phyloP scores from a whole-genome alignment of 192 early-diverging fungal genomes.

The Mortierella antarctica region DNA sequence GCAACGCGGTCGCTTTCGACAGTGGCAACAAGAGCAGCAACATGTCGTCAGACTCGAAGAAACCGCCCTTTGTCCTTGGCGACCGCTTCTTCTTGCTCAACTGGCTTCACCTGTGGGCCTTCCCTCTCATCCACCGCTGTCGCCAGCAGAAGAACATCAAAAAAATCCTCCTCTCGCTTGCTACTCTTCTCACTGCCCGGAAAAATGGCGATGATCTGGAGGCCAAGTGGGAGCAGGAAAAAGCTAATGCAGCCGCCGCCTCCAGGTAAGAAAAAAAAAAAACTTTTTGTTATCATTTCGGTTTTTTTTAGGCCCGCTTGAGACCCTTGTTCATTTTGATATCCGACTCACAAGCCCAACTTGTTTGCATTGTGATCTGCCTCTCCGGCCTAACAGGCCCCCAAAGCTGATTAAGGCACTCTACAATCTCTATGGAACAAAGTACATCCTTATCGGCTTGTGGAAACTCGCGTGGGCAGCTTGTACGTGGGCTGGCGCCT shows the following conservation, averaged over 20 bases:
- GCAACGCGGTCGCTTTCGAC: too few species aligned
- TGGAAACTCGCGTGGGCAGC: constrained; percentile 70
- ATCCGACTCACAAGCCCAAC: neutral
- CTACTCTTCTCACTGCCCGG: constrained; percentile 12
- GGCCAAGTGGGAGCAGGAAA: constrained; percentile 21
- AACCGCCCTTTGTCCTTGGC: constrained; percentile 27
- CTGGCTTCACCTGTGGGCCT: constrained; percentile 39
- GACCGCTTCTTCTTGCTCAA: constrained; percentile 29
- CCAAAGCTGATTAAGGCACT: constrained; percentile 25
- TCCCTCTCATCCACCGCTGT: constrained; percentile 26
- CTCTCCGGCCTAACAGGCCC: neutral
- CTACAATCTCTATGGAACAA: constrained; percentile 27
- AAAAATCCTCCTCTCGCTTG: constrained; percentile 20
- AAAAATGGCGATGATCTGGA: constrained; percentile 38
- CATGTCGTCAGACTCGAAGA: neutral
- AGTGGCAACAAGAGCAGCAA: neutral
- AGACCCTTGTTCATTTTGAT: neutral
- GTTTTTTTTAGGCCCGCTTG: neutral
- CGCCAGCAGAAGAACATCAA: constrained; percentile 20
- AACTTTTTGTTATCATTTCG: neutral
- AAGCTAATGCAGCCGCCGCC: constrained; percentile 6
- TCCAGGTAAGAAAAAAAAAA: constrained; percentile 14
- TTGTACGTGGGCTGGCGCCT: constrained; percentile 68
- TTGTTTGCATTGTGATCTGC: neutral
- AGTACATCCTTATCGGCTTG: constrained; percentile 61